Percentiles rank a stretch among this genome's conserved stretches.
phyloP scores from a whole-genome alignment of 441 rosid genomes.

The Brassica balearica region DNA sequence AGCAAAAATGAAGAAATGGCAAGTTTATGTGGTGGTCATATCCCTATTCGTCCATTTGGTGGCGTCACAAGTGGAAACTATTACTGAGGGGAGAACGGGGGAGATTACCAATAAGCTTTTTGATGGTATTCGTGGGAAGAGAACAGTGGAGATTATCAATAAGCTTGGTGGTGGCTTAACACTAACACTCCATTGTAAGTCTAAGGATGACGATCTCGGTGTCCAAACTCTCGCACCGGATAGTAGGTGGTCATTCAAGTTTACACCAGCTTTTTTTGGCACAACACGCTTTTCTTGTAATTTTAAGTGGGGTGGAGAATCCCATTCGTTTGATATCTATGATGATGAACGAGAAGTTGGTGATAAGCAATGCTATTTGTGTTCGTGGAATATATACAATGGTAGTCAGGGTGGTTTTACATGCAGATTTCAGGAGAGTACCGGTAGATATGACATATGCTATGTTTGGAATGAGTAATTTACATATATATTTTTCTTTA shows the following conservation, averaged over 20 bases:
- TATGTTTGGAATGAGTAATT: neutral
- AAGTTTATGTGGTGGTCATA: no score
- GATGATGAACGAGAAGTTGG: slow-evolving; percentile 16
- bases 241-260: no score
- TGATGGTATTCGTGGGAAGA: neutral
- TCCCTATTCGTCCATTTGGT: slow-evolving; percentile 11
- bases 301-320: neutral
- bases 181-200: no score
- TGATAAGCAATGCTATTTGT: neutral
- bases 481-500: no score
- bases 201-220: no score
- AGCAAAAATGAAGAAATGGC: neutral
- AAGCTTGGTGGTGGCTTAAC: no score
- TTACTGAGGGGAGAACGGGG: neutral
- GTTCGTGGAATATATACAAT: slow-evolving; percentile 13
- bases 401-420: neutral
- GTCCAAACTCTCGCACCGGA: no score
- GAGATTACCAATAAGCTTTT: no score
- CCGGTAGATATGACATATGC: neutral
- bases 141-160: neutral
- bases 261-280: neutral
- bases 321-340: slow-evolving; percentile 21
- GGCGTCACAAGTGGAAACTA: slow-evolving; percentile 5
- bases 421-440: neutral
- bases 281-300: neutral